Percentiles rank a stretch among this genome's conserved stretches.
Evolutionary conservation across 371 early-diverging fungal species (phyloP).

Genomic region (Zancudomyces culisetae): DNA sequence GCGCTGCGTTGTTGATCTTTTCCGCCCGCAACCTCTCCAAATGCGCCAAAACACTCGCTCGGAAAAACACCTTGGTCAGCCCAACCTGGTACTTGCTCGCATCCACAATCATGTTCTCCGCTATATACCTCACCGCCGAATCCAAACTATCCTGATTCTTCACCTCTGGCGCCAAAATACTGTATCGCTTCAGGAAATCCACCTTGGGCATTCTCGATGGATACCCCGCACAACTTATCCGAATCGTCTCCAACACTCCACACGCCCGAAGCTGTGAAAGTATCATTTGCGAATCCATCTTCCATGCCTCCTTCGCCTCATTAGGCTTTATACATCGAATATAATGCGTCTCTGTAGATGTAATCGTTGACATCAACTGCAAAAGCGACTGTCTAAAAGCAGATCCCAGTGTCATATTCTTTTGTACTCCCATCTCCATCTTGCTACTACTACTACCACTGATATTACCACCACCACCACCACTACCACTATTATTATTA

Average conservation of each 20-base stretch:
- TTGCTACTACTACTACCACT: too few species aligned
- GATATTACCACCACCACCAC: too few species aligned
- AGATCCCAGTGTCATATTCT: slow-evolving; percentile 80
- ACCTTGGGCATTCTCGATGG: slow-evolving; percentile 80
- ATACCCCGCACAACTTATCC: slow-evolving; percentile 97
- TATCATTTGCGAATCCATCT: slow-evolving; percentile 81
- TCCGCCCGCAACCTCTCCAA: slow-evolving; percentile 77
- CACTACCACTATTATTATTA: background rate
- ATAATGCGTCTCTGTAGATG: slow-evolving; percentile 85
- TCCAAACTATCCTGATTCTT: slow-evolving; percentile 13
- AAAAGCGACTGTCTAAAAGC: slow-evolving; percentile 70
- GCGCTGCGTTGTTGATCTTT: slow-evolving; percentile 55
- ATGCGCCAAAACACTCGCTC: slow-evolving; percentile 88
- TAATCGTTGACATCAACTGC: slow-evolving; percentile 81
- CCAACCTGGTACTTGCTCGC: slow-evolving; percentile 89
- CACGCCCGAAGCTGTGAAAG: slow-evolving; percentile 92
- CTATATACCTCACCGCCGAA: slow-evolving; percentile 35
- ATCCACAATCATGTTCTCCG: slow-evolving; percentile 46
- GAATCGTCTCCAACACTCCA: slow-evolving; percentile 98
- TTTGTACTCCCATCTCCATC: slow-evolving; percentile 31
- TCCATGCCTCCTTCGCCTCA: slow-evolving; percentile 75
- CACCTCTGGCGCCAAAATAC: slow-evolving; percentile 49
- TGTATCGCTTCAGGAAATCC: slow-evolving; percentile 89
- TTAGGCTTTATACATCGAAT: slow-evolving; percentile 97
- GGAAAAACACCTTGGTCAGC: slow-evolving; percentile 95